These are phyloP conservation scores for Gracilaria vermiculophylla DNA, from an alignment of 23 red algal genomes.

Conservation along the genomic window DNA sequence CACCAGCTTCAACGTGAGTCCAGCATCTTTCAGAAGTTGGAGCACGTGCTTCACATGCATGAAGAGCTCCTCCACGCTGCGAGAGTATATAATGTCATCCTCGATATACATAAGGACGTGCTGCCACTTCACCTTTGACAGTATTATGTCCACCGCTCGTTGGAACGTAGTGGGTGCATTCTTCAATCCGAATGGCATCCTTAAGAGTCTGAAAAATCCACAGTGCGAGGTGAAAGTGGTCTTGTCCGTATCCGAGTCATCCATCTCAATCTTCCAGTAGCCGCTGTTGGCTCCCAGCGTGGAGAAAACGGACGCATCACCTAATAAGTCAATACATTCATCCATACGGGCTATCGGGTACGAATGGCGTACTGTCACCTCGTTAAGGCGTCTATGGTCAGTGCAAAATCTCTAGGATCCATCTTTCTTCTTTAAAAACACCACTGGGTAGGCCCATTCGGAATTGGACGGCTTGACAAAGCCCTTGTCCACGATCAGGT, in stretches of 20 bases:
- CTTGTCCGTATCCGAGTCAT: neutral
- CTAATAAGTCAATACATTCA: neutral
- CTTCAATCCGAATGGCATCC: neutral
- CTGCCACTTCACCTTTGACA: constrained; percentile 4
- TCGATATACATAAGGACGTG: neutral
- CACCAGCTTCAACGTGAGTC: neutral
- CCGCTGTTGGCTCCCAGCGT: constrained; percentile 13
- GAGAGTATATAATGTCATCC: neutral
- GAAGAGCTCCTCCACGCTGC: neutral
- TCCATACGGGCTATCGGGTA: too few species aligned
- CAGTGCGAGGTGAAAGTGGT: neutral
- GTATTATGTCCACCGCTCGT: neutral
- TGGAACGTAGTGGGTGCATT: constrained; percentile 40
- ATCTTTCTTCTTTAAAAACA: too few species aligned
- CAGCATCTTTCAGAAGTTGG: neutral
- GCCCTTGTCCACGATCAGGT: too few species aligned
- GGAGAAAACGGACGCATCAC: neutral
- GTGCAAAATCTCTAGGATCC: too few species aligned
- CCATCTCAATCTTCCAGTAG: constrained; percentile 3
- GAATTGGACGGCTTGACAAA: too few species aligned
- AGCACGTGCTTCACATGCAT: neutral
- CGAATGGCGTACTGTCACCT: too few species aligned
- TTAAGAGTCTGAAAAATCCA: neutral
- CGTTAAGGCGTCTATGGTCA: too few species aligned
- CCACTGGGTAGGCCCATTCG: too few species aligned